These are phyloP conservation scores for Suillus variegatus DNA, from an alignment of 768 basidiomycete genomes.

Conservation along the genomic window DNA sequence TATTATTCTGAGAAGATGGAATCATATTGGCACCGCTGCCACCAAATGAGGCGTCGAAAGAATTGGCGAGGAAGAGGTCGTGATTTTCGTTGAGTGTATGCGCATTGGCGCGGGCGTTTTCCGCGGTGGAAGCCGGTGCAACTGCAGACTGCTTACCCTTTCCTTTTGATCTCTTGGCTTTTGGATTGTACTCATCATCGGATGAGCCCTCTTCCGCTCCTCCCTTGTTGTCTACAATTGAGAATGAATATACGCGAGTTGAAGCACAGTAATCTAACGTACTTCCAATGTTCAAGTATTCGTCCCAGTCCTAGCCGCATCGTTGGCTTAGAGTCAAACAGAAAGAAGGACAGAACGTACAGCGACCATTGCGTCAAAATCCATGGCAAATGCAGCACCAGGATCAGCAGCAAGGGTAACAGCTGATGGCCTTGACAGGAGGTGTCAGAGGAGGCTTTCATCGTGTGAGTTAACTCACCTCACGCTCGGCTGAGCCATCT, in stretches of 20 bases:
- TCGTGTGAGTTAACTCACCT: conserved; percentile 43
- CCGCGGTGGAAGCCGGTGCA: conserved; percentile 33
- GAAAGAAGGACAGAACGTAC: conserved; percentile 39
- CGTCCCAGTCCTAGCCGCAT: conserved; percentile 58
- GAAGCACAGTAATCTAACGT: conserved; percentile 14
- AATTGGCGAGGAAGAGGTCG: conserved; percentile 63
- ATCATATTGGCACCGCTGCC: conserved; percentile 34
- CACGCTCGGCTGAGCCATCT: conserved; percentile 69
- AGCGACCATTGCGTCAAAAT: conserved; percentile 66
- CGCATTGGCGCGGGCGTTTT: conserved; percentile 49
- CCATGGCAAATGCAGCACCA: conserved; percentile 46
- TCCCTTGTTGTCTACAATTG: conserved; percentile 9
- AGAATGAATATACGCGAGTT: background rate
- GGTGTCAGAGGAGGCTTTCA: conserved; percentile 6
- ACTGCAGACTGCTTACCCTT: conserved; percentile 27
- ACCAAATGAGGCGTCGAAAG: conserved; percentile 63
- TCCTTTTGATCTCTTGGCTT: conserved; percentile 24
- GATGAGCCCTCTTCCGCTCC: conserved; percentile 31
- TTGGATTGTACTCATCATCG: conserved; percentile 57
- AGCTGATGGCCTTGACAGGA: conserved; percentile 43
- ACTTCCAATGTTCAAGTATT: conserved; percentile 54
- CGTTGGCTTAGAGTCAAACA: background rate
- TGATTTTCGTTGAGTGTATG: conserved; percentile 75
- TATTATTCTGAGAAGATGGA: conserved; percentile 59
- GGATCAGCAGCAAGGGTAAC: conserved; percentile 57